Percentiles rank a stretch among this genome's conserved stretches.
Evolutionary conservation across 208 protist species (phyloP).

Genomic region (Trypanosoma cruzi): DNA sequence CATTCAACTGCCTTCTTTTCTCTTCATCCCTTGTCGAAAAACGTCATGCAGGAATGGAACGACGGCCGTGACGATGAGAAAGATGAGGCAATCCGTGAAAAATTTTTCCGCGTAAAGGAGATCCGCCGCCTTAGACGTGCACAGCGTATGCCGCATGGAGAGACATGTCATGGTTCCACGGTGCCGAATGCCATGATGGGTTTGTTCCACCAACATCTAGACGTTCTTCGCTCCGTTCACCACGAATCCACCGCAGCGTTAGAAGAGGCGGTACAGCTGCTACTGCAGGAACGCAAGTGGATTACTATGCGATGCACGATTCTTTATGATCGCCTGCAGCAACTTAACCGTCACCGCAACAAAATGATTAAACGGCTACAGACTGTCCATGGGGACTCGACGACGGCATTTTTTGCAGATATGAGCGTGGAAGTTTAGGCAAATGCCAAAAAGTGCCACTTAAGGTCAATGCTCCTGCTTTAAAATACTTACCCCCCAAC

Average conservation of each 20-base stretch:
- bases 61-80: neutral
- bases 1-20: too few species aligned
- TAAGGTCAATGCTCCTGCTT: neutral
- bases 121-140: slow-evolving; percentile 1
- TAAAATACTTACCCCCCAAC: neutral
- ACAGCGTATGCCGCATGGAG: neutral
- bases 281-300: slow-evolving; percentile 24
- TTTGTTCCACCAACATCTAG: slow-evolving; percentile 17
- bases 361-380: neutral
- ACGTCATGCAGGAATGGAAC: neutral
- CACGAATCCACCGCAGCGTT: slow-evolving; percentile 5
- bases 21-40: neutral
- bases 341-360: slow-evolving; percentile 1
- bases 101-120: slow-evolving; percentile 9
- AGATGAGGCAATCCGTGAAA: slow-evolving; percentile 4
- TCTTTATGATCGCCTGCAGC: slow-evolving; percentile 20
- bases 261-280: slow-evolving; percentile 1
- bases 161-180: neutral
- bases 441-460: neutral
- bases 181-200: neutral
- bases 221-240: slow-evolving; percentile 6
- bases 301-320: slow-evolving; percentile 19
- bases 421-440: neutral
- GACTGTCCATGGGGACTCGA: neutral
- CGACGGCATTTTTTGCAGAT: neutral